Evolutionary conservation across 1,284 basidiomycete genomes (phyloP), one percentile per base, ranked within the genome.

Genomic region (Termitomyces sp.): DNA sequence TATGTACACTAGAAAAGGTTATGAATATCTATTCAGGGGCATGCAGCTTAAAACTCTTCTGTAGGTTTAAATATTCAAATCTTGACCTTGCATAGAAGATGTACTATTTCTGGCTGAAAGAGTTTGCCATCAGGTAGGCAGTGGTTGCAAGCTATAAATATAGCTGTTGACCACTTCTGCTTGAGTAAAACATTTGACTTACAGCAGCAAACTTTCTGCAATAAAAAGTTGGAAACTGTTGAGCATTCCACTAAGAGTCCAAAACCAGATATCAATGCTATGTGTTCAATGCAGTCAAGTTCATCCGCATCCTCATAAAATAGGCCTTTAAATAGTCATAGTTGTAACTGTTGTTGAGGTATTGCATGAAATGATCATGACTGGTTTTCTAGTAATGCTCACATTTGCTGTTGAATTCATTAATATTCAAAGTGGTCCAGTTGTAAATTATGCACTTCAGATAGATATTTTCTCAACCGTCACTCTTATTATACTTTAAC

Each of bases 261-360:
- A 55, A 56, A 63, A 10, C 63, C 60, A 2, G 46, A 40, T 1
- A 30, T 19, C 18, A 35, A 19, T 4, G 57, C 63, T 13, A 46
- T 53, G 0, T 31, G 18, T 43, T 64, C 64, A 46, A 63, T 61
- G 0, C 21, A 18, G 1, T 53, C 45, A 11, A 60, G 40, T 37
- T 61, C 60, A 10, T 64, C 63, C 7, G 28, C 19, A 35, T 65
- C 62, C 7, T 52, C 52, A 5, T 46, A 8, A 64, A 56, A 3
- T 62, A 40, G 3, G 63, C 63, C 21, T 62, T 56, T 1, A 66
- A 28, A 48, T 66, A 66, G 2, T 54, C 51, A 10, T 59, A 13
- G 34, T 66, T 53, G 28, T 57, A 57, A 0, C 41, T 39, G 1
- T 57, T 55, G 47, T 61, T 40, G 8, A 53, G 41, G 34, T 53